These are phyloP conservation scores for Shiraia bambusicola DNA, from an alignment of 2,329 filamentous ascomycete genomes.

Conservation along the genomic window DNA sequence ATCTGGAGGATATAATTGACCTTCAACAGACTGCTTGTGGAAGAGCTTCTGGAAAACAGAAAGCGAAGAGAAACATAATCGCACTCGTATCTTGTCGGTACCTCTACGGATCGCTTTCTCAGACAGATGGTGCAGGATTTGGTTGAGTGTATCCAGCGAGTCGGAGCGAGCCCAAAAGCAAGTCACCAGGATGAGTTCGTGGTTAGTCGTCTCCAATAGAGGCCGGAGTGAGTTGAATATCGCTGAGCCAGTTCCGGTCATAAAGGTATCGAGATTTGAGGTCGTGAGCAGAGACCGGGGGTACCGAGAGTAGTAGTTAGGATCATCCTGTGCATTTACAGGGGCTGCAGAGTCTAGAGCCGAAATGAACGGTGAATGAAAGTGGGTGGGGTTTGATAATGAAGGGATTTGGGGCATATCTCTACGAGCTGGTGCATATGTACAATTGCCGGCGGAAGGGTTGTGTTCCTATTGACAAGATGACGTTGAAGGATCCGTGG, in stretches of 20 bases:
- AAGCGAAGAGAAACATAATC: slow-evolving; percentile 74
- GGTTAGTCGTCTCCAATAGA: slow-evolving; percentile 60
- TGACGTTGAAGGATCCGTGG: slow-evolving; percentile 32
- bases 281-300: slow-evolving; percentile 39
- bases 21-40: slow-evolving; percentile 64
- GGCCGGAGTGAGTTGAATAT: slow-evolving; percentile 57
- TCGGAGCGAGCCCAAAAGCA: slow-evolving; percentile 77
- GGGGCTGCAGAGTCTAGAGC: slow-evolving; percentile 25
- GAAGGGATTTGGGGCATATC: slow-evolving; percentile 9
- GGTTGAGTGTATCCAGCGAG: slow-evolving; percentile 59
- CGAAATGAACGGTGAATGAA: slow-evolving; percentile 33
- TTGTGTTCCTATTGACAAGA: slow-evolving; percentile 13
- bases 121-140: slow-evolving; percentile 63
- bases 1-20: slow-evolving; percentile 61
- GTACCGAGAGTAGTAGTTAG: slow-evolving; percentile 44
- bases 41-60: slow-evolving; percentile 73
- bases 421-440: not conserved
- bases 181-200: slow-evolving; percentile 73
- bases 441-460: not conserved
- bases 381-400: slow-evolving; percentile 7
- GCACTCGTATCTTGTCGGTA: slow-evolving; percentile 57
- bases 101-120: slow-evolving; percentile 41
- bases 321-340: slow-evolving; percentile 33
- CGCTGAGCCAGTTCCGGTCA: slow-evolving; percentile 49
- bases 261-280: slow-evolving; percentile 40